Evolutionary conservation across 2,329 filamentous ascomycete species (phyloP).

Genomic region (Hypoxylon sp.): DNA sequence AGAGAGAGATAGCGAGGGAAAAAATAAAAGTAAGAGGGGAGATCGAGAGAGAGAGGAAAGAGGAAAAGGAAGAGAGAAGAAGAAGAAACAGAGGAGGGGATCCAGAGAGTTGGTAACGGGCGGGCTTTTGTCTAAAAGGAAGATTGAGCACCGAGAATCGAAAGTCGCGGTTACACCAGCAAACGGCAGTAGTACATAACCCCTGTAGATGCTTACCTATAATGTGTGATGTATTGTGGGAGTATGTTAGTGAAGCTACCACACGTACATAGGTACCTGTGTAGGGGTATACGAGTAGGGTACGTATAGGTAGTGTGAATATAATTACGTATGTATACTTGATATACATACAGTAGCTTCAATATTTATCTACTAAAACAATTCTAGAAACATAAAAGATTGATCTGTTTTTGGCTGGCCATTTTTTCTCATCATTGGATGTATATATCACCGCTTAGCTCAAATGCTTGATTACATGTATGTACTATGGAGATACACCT

Average conservation of each 20-base stretch:
- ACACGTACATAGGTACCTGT: slow-evolving; percentile 22
- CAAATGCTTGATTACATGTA: slow-evolving; percentile 6
- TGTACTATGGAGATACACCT: slow-evolving; percentile 18
- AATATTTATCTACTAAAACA: too few relatives aligned
- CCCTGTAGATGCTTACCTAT: slow-evolving; percentile 21
- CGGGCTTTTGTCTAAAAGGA: slow-evolving; percentile 52
- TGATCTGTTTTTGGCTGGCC: slow-evolving; percentile 1
- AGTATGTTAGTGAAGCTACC: slow-evolving; percentile 21
- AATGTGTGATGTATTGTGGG: slow-evolving; percentile 13
- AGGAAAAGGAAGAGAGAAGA: slow-evolving; percentile 35
- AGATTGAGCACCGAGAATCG: slow-evolving; percentile 45
- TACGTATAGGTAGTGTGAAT: slow-evolving; percentile 29
- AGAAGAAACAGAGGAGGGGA: slow-evolving; percentile 45
- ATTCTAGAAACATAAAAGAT: slow-evolving; percentile 4
- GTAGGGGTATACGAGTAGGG: slow-evolving; percentile 14
- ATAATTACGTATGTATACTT: slow-evolving; percentile 2
- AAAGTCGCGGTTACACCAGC: slow-evolving; percentile 43
- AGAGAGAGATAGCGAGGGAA: slow-evolving; percentile 5
- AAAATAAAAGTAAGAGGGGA: slow-evolving; percentile 16
- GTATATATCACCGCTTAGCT: neutral
- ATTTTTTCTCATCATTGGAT: slow-evolving; percentile 1
- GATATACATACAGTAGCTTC: neutral
- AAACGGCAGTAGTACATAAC: slow-evolving; percentile 37
- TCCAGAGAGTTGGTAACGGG: slow-evolving; percentile 53
- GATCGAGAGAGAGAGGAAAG: slow-evolving; percentile 19